phyloP scores from a whole-genome alignment of 2,329 filamentous ascomycete species.

The Nemania bipapillata region DNA sequence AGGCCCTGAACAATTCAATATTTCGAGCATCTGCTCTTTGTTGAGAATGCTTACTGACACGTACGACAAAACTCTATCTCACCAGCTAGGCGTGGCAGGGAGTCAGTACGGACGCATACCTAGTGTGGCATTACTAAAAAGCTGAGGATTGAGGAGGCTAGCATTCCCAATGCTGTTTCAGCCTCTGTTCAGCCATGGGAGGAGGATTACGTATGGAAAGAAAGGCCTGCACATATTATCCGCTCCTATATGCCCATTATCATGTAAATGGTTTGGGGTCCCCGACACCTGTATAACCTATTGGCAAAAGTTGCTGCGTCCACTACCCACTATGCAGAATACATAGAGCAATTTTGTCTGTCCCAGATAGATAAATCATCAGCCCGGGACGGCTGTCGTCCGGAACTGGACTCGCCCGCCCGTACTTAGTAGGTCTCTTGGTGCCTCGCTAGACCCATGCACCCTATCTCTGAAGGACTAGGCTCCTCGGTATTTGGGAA shows the following conservation, averaged over 20 bases:
- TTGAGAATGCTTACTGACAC: slow-evolving; percentile 6
- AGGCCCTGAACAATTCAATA: too few species aligned
- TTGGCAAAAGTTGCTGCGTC: not conserved
- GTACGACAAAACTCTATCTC: not conserved
- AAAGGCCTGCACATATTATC: not conserved
- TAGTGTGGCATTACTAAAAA: slow-evolving; percentile 12
- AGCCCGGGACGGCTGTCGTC: not conserved
- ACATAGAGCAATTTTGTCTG: slow-evolving; percentile 14
- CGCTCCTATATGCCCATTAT: not conserved
- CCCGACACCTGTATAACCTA: not conserved
- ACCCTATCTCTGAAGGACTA: slow-evolving; percentile 24
- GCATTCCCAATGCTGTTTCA: slow-evolving; percentile 8
- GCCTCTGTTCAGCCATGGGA: slow-evolving; percentile 10
- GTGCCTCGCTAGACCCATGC: slow-evolving; percentile 21
- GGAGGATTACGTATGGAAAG: slow-evolving; percentile 2
- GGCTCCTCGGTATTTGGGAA: slow-evolving; percentile 33
- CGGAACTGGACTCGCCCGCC: slow-evolving; percentile 1
- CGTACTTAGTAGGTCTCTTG: slow-evolving; percentile 4
- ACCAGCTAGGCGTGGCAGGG: slow-evolving; percentile 2
- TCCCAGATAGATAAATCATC: slow-evolving; percentile 28
- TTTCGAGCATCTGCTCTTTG: too few species aligned
- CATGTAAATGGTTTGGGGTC: not conserved
- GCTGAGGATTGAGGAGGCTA: slow-evolving; percentile 14
- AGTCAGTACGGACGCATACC: not conserved
- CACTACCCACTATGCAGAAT: too few species aligned